Evolutionary conservation across 306 rosid species (phyloP).

Genomic region (Cyclanthera cordifolia): DNA sequence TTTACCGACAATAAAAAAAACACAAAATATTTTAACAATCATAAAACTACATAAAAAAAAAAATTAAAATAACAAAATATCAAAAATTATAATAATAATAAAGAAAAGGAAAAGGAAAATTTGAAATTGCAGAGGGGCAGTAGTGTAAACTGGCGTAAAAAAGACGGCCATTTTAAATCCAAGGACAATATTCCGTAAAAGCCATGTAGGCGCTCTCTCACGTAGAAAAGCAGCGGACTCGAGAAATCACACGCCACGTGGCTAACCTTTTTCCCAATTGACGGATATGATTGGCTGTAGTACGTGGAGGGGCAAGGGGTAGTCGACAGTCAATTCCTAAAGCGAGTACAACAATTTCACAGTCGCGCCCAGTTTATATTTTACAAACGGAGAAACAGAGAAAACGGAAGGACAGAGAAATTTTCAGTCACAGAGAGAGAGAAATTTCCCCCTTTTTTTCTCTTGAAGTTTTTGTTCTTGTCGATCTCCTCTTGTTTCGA

Average conservation of each 20-base stretch:
- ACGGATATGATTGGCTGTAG: slow-evolving; percentile 2
- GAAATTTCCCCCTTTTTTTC: neutral
- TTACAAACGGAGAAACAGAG: slow-evolving; percentile 6
- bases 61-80: too few species aligned
- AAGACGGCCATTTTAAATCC: neutral
- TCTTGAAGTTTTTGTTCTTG: neutral
- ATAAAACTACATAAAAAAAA: too few species aligned
- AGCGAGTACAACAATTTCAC: neutral
- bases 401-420: neutral
- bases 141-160: neutral
- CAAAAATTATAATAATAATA: neutral
- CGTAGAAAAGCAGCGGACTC: neutral
- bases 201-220: neutral
- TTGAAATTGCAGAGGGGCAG: neutral
- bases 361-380: slow-evolving; percentile 4
- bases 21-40: too few species aligned
- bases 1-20: too few species aligned
- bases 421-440: neutral
- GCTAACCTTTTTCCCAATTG: neutral
- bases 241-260: neutral
- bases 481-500: neutral
- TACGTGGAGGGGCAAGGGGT: slow-evolving; percentile 3
- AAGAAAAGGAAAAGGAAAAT: neutral
- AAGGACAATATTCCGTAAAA: neutral
- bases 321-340: neutral